These are phyloP conservation scores for Leccinum variabile DNA, from an alignment of 1,284 basidiomycete genomes.

Conservation along the genomic window DNA sequence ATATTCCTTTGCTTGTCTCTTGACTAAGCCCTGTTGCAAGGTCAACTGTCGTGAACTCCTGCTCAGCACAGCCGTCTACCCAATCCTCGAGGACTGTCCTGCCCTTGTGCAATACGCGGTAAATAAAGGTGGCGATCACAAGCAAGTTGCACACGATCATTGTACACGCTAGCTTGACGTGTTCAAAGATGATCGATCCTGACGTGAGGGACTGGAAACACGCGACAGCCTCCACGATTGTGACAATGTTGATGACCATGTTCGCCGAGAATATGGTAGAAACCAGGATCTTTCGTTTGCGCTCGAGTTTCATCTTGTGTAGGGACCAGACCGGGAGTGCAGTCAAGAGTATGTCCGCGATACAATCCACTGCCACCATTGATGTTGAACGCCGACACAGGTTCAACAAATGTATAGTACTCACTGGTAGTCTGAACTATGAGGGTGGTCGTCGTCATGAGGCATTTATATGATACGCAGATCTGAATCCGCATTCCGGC, in stretches of 20 bases:
- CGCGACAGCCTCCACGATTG: conserved; percentile 14
- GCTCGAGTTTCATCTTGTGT: conserved; percentile 12
- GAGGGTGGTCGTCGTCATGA: conserved; percentile 8
- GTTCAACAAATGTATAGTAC: neutral
- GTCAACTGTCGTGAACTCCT: conserved; percentile 19
- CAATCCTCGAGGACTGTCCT: conserved; percentile 2
- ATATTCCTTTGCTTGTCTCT: conserved; percentile 3
- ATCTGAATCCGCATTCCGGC: conserved; percentile 12
- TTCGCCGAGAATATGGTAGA: conserved; percentile 24
- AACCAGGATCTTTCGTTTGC: conserved; percentile 18
- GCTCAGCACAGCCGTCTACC: neutral
- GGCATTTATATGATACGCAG: conserved; percentile 20
- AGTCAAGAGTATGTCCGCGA: conserved; percentile 22
- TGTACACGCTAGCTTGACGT: conserved; percentile 30
- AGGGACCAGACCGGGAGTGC: conserved; percentile 22
- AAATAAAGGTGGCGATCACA: conserved; percentile 30
- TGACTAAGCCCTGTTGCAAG: conserved; percentile 4
- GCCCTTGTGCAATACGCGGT: conserved; percentile 16
- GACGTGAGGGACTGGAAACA: conserved; percentile 8
- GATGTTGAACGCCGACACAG: conserved; percentile 4
- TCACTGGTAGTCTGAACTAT: conserved; percentile 24
- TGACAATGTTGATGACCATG: conserved; percentile 24
- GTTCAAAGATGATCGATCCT: conserved; percentile 24
- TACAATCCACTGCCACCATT: conserved; percentile 17
- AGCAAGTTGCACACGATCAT: conserved; percentile 32